phyloP scores from a whole-genome alignment of 2,329 filamentous ascomycete genomes.

The Chalara sp. region DNA sequence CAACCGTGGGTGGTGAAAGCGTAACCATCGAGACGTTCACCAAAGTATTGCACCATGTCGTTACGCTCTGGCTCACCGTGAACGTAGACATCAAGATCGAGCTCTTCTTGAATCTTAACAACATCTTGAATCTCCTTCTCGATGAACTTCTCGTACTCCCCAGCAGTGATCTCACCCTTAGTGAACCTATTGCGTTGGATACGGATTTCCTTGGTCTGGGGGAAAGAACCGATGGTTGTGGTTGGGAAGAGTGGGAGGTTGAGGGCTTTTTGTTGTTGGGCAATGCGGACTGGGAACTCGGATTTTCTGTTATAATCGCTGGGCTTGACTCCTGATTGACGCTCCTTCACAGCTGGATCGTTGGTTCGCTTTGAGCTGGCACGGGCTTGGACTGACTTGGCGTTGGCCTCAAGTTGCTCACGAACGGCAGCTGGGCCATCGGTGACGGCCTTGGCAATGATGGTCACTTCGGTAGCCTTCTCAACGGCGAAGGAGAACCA shows the following conservation, averaged over 20 bases:
- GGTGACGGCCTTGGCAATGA: slow-evolving; percentile 95
- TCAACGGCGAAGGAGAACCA: slow-evolving; percentile 98
- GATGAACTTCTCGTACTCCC: slow-evolving; percentile 98
- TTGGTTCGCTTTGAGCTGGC: slow-evolving; percentile 93
- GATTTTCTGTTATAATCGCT: slow-evolving; percentile 91
- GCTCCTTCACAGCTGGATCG: slow-evolving; percentile 94
- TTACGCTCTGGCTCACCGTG: slow-evolving; percentile 99
- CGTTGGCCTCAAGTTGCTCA: slow-evolving; percentile 91
- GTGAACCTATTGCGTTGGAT: slow-evolving; percentile 95
- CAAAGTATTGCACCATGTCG: slow-evolving; percentile 99
- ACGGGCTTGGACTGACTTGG: slow-evolving; percentile 86
- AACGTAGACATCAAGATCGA: slow-evolving; percentile 92
- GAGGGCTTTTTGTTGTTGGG: slow-evolving; percentile 84
- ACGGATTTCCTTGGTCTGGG: slow-evolving; percentile 98
- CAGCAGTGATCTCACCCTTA: slow-evolving; percentile 91
- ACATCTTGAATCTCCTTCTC: slow-evolving; percentile 96
- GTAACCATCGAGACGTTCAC: slow-evolving; percentile 93
- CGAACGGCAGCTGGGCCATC: slow-evolving; percentile 82
- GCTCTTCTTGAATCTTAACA: slow-evolving; percentile 96
- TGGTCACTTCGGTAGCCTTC: slow-evolving; percentile 84
- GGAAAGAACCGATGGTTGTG: slow-evolving; percentile 99
- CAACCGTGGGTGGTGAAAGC: slow-evolving; percentile 98
- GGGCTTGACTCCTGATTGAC: slow-evolving; percentile 78
- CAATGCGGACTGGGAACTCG: slow-evolving; percentile 76
- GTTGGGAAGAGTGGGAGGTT: slow-evolving; percentile 96